phyloP scores from a whole-genome alignment of 129 eudicot species.

The Pulicaria dysenterica region DNA sequence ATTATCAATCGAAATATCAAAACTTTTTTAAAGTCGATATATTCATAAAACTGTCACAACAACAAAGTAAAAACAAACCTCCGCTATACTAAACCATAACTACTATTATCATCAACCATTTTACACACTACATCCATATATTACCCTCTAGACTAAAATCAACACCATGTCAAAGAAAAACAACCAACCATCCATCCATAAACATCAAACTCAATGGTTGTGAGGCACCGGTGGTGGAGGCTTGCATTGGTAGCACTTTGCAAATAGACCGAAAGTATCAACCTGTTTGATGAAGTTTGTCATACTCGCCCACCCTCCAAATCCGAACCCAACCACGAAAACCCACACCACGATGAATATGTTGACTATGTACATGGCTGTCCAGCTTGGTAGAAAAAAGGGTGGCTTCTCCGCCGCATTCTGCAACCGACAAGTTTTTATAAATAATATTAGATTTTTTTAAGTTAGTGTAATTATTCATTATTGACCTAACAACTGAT shows the following conservation, averaged over 20 bases:
- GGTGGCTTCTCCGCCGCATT: slow-evolving; percentile 85
- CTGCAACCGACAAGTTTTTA: slow-evolving; percentile 37
- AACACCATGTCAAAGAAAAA: slow-evolving; percentile 33
- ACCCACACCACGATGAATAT: slow-evolving; percentile 66
- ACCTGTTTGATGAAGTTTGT: slow-evolving; percentile 70
- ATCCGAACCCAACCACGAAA: slow-evolving; percentile 64
- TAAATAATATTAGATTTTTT: no score
- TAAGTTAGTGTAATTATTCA: no score
- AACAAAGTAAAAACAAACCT: slow-evolving; percentile 34
- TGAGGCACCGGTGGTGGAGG: slow-evolving; percentile 43
- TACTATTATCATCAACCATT: slow-evolving; percentile 35
- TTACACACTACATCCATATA: slow-evolving; percentile 42
- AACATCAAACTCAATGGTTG: slow-evolving; percentile 34
- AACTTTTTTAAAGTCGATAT: slow-evolving; percentile 24
- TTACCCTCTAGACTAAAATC: slow-evolving; percentile 35
- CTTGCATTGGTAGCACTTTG: slow-evolving; percentile 79
- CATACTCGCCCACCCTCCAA: slow-evolving; percentile 91
- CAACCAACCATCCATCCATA: slow-evolving; percentile 36
- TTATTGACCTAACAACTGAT: no score
- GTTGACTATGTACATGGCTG: slow-evolving; percentile 60
- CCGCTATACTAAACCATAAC: slow-evolving; percentile 29
- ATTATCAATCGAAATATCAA: slow-evolving; percentile 3
- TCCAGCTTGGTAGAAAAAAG: slow-evolving; percentile 69
- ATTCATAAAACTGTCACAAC: slow-evolving; percentile 32
- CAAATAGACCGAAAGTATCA: slow-evolving; percentile 66